Evolutionary conservation across 2,329 filamentous ascomycete species (phyloP).

Genomic region (Xylaria sp.): DNA sequence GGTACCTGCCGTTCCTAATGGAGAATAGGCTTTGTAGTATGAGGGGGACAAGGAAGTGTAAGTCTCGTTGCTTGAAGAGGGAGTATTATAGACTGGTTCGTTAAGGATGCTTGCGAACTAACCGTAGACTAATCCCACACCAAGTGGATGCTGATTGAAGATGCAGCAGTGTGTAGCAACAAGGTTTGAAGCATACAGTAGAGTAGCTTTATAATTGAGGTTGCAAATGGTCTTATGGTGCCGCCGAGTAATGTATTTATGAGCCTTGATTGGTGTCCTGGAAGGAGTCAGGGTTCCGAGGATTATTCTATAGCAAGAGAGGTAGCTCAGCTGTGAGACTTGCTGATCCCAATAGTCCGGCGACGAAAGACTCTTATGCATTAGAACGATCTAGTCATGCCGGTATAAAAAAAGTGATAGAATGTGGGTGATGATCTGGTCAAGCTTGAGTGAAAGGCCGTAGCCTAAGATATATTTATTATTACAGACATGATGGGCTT

Average conservation of each 20-base stretch:
- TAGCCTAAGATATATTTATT: slow-evolving; percentile 17
- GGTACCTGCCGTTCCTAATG: background rate
- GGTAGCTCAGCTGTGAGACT: slow-evolving; percentile 4
- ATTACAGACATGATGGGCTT: slow-evolving; percentile 8
- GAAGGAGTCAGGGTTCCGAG: slow-evolving; percentile 2
- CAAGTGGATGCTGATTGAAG: background rate
- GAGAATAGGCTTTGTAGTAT: background rate
- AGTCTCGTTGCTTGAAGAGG: background rate
- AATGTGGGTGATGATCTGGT: background rate
- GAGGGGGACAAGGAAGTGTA: background rate
- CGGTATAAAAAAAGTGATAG: background rate
- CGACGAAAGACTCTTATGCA: slow-evolving; percentile 20
- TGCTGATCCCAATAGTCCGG: slow-evolving; percentile 19
- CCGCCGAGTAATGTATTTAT: slow-evolving; percentile 3
- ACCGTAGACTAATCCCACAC: background rate
- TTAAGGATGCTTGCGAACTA: background rate
- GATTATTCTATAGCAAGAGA: slow-evolving; percentile 26
- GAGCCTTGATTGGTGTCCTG: slow-evolving; percentile 7
- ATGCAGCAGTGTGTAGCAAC: background rate
- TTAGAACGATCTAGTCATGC: slow-evolving; percentile 15
- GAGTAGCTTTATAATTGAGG: slow-evolving; percentile 1
- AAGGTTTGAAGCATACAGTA: slow-evolving; percentile 5
- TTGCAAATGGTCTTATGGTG: slow-evolving; percentile 3
- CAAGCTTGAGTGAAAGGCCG: slow-evolving; percentile 10
- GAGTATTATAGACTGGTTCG: background rate